These are phyloP conservation scores for Micractinium conductrix DNA, from an alignment of 139 green algal species.

Conservation along the genomic window DNA sequence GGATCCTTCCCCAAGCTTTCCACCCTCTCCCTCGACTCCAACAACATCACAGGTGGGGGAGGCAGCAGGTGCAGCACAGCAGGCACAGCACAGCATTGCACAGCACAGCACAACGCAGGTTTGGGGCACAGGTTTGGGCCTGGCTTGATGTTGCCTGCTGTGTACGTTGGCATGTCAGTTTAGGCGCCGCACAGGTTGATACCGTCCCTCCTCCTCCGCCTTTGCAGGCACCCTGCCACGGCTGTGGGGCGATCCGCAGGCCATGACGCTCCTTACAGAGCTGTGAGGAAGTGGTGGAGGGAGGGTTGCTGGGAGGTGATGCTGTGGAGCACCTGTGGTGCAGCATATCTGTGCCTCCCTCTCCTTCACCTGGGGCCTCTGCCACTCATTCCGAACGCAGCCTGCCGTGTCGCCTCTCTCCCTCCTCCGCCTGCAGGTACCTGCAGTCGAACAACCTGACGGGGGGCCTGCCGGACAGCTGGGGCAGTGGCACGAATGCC, in stretches of 20 bases:
- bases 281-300: slow-evolving; percentile 17
- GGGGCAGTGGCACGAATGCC: neutral
- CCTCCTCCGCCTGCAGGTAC: slow-evolving; percentile 19
- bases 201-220: too few species aligned
- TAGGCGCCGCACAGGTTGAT: too few species aligned
- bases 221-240: slow-evolving; percentile 29
- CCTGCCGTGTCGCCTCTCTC: too few species aligned
- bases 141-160: too few species aligned
- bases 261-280: slow-evolving; percentile 21
- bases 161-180: too few species aligned
- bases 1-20: too few species aligned
- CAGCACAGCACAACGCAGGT: too few species aligned
- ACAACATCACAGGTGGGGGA: neutral
- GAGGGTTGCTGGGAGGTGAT: too few species aligned
- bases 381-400: neutral
- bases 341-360: neutral
- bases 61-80: neutral
- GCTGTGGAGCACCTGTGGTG: neutral
- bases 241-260: neutral
- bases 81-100: neutral
- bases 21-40: neutral
- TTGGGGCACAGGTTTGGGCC: too few species aligned
- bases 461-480: slow-evolving; percentile 35
- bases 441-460: slow-evolving; percentile 43
- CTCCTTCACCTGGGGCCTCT: neutral